Evolutionary conservation across 2,329 filamentous ascomycete species (phyloP).

Genomic region (Neophaeococcomyces aloes): DNA sequence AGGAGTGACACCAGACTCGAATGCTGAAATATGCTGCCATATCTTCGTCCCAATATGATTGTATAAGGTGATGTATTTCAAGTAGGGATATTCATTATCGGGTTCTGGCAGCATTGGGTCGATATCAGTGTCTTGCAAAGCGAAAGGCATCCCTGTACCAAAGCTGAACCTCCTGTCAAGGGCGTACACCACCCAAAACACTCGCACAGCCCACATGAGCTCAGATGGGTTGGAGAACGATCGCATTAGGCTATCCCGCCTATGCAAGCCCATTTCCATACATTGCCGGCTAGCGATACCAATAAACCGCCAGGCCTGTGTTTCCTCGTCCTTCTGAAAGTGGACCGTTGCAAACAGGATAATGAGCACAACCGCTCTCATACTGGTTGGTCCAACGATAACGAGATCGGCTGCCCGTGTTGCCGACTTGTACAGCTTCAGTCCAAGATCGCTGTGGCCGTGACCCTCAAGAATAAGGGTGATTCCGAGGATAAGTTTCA

Average conservation of each 20-base stretch:
- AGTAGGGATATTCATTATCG: slow-evolving; percentile 50
- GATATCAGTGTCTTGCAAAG: slow-evolving; percentile 74
- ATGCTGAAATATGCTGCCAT: slow-evolving; percentile 68
- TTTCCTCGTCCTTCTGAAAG: slow-evolving; percentile 77
- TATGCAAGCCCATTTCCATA: slow-evolving; percentile 71
- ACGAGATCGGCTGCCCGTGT: slow-evolving; percentile 58
- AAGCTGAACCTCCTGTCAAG: slow-evolving; percentile 82
- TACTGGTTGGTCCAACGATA: slow-evolving; percentile 45
- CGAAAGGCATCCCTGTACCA: slow-evolving; percentile 77
- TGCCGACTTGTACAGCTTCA: slow-evolving; percentile 64
- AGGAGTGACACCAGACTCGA: slow-evolving; percentile 50
- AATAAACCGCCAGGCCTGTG: slow-evolving; percentile 76
- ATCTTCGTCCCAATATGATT: slow-evolving; percentile 75
- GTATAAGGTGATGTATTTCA: slow-evolving; percentile 76
- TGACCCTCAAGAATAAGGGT: slow-evolving; percentile 67
- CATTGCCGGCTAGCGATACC: slow-evolving; percentile 73
- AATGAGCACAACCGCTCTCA: slow-evolving; percentile 50
- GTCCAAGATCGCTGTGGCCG: slow-evolving; percentile 65
- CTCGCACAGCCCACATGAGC: slow-evolving; percentile 54
- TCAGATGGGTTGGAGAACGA: slow-evolving; percentile 59
- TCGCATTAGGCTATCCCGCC: slow-evolving; percentile 59
- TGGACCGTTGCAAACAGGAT: slow-evolving; percentile 58
- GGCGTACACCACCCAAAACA: slow-evolving; percentile 81
- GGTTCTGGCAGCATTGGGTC: slow-evolving; percentile 69
- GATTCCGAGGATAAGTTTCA: slow-evolving; percentile 77